phyloP scores from a whole-genome alignment of 495 filamentous ascomycete genomes.

The Penicillium cinerascens region DNA sequence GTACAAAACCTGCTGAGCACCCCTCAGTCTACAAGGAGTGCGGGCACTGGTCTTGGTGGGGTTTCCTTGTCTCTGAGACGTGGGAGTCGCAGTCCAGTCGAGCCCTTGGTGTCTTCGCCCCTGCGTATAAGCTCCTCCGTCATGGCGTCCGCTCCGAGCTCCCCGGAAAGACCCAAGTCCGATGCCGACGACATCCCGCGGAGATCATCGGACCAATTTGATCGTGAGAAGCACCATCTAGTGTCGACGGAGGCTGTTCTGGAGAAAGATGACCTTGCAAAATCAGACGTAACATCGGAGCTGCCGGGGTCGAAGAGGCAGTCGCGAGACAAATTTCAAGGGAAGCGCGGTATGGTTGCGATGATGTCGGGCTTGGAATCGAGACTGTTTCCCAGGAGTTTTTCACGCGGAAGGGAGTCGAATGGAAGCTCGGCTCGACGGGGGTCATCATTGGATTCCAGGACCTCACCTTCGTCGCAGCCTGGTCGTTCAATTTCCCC shows the following conservation, averaged over 20 bases:
- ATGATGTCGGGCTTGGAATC: constrained; percentile 41
- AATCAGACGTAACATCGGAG: constrained; percentile 15
- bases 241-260: background rate
- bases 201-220: constrained; percentile 22
- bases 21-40: constrained; percentile 41
- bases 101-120: constrained; percentile 25
- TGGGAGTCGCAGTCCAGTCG: constrained; percentile 16
- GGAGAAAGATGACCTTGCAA: constrained; percentile 9
- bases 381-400: constrained; percentile 33
- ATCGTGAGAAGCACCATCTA: constrained; percentile 4
- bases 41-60: constrained; percentile 34
- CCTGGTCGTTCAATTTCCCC: constrained; percentile 45
- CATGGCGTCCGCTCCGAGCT: constrained; percentile 24
- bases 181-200: constrained; percentile 12
- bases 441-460: constrained; percentile 54
- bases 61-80: constrained; percentile 16
- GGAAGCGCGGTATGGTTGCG: constrained; percentile 33
- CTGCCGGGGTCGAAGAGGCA: constrained; percentile 13
- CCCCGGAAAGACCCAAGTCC: constrained; percentile 17
- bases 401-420: constrained; percentile 38
- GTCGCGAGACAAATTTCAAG: constrained; percentile 7
- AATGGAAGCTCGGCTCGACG: constrained; percentile 46
- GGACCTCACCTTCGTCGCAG: constrained; percentile 47
- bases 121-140: constrained; percentile 20
- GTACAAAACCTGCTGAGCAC: constrained; percentile 19